Base-by-base conservation (phyloP, 164 flowering plant genomes). In the Vitis cinerea region DNA sequence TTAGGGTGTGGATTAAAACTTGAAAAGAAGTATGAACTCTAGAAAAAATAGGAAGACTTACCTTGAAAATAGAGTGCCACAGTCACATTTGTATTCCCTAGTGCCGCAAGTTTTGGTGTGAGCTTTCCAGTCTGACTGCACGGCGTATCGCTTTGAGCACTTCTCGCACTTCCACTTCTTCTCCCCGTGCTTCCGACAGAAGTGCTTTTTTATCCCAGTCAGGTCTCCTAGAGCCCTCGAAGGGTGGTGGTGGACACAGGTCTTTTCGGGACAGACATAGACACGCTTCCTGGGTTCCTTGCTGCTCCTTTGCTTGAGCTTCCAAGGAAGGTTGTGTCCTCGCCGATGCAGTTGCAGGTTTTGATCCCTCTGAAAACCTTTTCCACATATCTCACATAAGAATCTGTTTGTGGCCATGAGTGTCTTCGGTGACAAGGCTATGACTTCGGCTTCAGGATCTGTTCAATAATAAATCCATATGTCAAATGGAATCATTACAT, bases 91-190 rank as follows among this genome's bases (percentile, higher is more conserved):
- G 75, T 94, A 94, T 70, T 94, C 98, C 66, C 91, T 85, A 16
- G 96, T 91, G 67, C 97, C 98, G 69, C 98, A 94, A 49, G 94
- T 89, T 72, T 94, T 94, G 3, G 92, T 85, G 79, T 94, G 98
- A 0, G 98, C 98, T 64, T 94, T 94, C 92, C 94, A 89, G 67
- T 94, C 98, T 0, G 97, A 92, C 72, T 89, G 97, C 64, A 94
- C 98, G 1, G 98, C 98, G 63, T 94, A 94, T 14, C 88, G 74
- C 83, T 94, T 94, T 0, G 92, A 84, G 79, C 98, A 94, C 79
- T 92, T 94, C 59, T 90, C 96, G 27, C 98, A 94, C 88, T 94
- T 94, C 98, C 98, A 94, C 79, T 94, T 92, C 87, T 91, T 94
- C 89, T 94, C 98, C 6, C 98, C 98, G 51, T 94, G 98, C 70